phyloP scores from a whole-genome alignment of 2,329 filamentous ascomycete species.

The Fusarium miscanthi region DNA sequence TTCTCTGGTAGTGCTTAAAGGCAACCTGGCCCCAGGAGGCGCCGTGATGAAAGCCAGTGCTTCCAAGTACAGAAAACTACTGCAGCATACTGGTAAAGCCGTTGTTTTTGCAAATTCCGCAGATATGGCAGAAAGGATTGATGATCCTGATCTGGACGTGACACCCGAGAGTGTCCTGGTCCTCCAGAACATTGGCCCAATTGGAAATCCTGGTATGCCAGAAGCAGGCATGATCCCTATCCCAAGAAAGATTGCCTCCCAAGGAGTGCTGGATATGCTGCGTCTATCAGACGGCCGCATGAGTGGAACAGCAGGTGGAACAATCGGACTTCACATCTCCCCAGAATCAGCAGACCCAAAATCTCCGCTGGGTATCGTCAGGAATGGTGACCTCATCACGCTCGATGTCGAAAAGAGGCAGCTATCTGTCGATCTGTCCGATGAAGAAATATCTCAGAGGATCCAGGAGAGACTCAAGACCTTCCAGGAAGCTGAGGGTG shows the following conservation, averaged over 20 bases:
- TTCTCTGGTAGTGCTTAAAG: conserved; percentile 82
- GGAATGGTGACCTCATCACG: conserved; percentile 80
- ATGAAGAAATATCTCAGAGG: conserved; percentile 74
- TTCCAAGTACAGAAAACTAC: conserved; percentile 73
- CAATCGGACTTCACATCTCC: conserved; percentile 88
- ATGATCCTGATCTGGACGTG: conserved; percentile 71
- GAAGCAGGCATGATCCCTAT: conserved; percentile 75
- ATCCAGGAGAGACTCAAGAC: conserved; percentile 68
- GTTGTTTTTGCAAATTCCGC: conserved; percentile 80
- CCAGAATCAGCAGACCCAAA: conserved; percentile 83
- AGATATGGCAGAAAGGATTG: conserved; percentile 75
- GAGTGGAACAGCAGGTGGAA: conserved; percentile 86
- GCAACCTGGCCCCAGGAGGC: conserved; percentile 85
- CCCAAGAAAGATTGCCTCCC: conserved; percentile 81
- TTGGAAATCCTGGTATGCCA: conserved; percentile 93
- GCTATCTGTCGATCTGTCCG: conserved; percentile 68
- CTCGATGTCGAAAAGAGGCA: conserved; percentile 79
- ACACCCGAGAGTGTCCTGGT: conserved; percentile 72
- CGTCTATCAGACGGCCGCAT: conserved; percentile 90
- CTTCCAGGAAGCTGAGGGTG: conserved; percentile 43
- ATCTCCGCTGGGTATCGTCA: conserved; percentile 81
- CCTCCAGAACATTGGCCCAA: conserved; percentile 88
- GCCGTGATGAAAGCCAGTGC: conserved; percentile 93
- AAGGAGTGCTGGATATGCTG: conserved; percentile 81
- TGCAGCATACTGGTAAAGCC: conserved; percentile 59